Evolutionary conservation across 495 filamentous ascomycete genomes (phyloP).

Genomic region (Lasiosphaeria ovina): DNA sequence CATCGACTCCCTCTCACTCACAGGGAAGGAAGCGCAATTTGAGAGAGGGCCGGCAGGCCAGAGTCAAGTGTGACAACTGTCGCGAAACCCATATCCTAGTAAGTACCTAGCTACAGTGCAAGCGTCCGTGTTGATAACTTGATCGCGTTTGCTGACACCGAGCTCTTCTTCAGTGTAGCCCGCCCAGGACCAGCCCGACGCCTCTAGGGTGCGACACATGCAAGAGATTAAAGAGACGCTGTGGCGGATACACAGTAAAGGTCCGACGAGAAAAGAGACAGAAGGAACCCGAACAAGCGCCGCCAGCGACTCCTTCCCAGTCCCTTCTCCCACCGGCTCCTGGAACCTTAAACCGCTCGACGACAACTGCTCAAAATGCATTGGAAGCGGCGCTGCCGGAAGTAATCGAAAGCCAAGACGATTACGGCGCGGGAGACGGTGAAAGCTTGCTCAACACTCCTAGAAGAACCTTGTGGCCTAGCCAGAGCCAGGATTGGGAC

Average conservation of each 20-base stretch:
- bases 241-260: background rate
- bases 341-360: too few relatives aligned
- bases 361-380: too few relatives aligned
- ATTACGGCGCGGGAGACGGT: too few relatives aligned
- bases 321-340: too few relatives aligned
- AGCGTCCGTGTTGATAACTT: too few relatives aligned
- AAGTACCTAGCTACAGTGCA: background rate
- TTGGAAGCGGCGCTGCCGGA: background rate
- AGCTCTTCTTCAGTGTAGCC: background rate
- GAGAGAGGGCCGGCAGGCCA: background rate
- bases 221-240: background rate
- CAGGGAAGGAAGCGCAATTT: background rate
- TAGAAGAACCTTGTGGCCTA: background rate
- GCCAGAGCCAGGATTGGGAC: background rate
- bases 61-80: slow-evolving; percentile 1
- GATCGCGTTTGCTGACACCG: background rate
- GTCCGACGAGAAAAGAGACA: background rate
- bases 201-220: background rate
- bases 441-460: background rate
- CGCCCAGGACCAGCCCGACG: background rate
- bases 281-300: background rate
- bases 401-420: background rate
- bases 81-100: background rate
- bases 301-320: background rate
- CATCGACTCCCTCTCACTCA: too few relatives aligned